Evolutionary conservation across 2,329 filamentous ascomycete species (phyloP).

Genomic region (Apiospora rasikravindrae): DNA sequence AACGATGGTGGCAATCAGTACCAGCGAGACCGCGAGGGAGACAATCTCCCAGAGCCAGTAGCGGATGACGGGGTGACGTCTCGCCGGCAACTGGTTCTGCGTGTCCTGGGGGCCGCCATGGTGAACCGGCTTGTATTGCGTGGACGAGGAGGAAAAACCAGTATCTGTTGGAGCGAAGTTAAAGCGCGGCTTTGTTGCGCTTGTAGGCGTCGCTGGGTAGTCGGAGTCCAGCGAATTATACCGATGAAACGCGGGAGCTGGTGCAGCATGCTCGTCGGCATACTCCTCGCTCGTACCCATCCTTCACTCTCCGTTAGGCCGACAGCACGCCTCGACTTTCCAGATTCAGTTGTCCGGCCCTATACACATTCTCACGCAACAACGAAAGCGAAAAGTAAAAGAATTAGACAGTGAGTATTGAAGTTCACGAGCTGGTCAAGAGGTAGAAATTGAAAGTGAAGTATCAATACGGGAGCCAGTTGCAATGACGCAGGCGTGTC

Average conservation of each 20-base stretch:
- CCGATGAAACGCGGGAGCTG: not conserved
- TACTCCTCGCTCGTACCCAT: not conserved
- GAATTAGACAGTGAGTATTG: not conserved
- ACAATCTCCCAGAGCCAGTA: slow-evolving; percentile 28
- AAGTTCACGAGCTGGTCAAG: not conserved
- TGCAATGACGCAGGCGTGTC: not conserved
- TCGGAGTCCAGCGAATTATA: not conserved
- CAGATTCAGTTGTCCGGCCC: not conserved
- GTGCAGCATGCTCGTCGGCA: not conserved
- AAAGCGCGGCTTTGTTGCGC: not conserved
- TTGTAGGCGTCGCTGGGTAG: not conserved
- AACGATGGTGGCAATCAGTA: slow-evolving; percentile 26
- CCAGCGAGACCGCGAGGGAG: slow-evolving; percentile 24
- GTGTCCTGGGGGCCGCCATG: not conserved
- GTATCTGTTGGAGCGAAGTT: not conserved
- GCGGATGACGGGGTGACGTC: slow-evolving; percentile 23
- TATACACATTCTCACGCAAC: not conserved
- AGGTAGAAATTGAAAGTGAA: too few relatives aligned
- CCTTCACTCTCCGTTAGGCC: not conserved
- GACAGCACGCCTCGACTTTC: not conserved
- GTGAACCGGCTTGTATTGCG: not conserved
- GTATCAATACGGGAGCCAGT: not conserved
- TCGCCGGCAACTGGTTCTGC: not conserved
- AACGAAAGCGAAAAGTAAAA: not conserved
- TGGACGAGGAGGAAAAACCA: not conserved